phyloP scores from a whole-genome alignment of 495 filamentous ascomycete species.

The Letharia columbiana region DNA sequence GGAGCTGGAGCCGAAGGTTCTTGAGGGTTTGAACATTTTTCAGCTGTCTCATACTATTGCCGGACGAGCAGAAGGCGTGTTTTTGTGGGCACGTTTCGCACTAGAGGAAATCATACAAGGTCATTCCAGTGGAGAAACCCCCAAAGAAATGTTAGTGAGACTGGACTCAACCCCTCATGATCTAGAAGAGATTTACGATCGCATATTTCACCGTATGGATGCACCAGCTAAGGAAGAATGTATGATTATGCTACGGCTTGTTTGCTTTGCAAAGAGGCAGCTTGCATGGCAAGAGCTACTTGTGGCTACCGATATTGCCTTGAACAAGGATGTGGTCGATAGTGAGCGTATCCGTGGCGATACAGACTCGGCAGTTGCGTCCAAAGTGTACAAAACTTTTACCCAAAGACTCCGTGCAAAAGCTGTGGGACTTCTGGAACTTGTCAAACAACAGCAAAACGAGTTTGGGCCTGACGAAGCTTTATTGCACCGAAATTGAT shows the following conservation, averaged over 20 bases:
- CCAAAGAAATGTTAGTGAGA: not conserved
- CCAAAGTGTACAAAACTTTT: not conserved
- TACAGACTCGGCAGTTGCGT: not conserved
- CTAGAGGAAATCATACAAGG: conserved; percentile 13
- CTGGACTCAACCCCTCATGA: not conserved
- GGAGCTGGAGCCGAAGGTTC: not conserved
- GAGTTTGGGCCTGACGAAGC: too few species aligned
- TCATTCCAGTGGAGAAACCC: not conserved
- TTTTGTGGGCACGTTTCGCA: conserved; percentile 25
- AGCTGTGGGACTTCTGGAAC: not conserved
- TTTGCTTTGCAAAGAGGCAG: not conserved
- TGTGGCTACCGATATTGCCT: not conserved
- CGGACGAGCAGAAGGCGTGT: conserved; percentile 10
- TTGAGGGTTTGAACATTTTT: not conserved
- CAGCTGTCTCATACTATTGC: not conserved
- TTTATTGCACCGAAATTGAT: not conserved
- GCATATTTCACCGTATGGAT: conserved; percentile 3
- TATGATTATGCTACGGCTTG: not conserved
- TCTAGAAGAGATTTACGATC: conserved; percentile 2
- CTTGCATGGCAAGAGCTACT: not conserved
- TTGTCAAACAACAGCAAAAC: too few species aligned
- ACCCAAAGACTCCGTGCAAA: conserved; percentile 1
- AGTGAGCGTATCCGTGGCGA: not conserved
- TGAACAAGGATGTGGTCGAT: not conserved
- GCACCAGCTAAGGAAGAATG: not conserved